Base-by-base conservation (phyloP, 169 alveolate genomes). In the Plasmodium vinckei region DNA sequence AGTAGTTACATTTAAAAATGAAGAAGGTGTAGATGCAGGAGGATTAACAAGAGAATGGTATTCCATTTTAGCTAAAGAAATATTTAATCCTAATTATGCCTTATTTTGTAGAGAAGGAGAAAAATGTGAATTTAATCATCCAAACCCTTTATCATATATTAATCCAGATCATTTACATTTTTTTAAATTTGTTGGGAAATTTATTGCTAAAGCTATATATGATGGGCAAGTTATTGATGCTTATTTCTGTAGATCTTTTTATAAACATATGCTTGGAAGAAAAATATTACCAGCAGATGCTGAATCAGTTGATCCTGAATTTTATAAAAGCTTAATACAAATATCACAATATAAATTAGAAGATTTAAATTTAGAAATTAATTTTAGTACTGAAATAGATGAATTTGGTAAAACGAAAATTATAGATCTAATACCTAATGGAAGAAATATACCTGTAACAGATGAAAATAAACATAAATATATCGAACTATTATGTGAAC, bases 21-120 rank as follows among this genome's bases (percentile, higher is more conserved):
- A 99, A 91, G 99, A 98, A 87, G 99, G 99, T 25, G 94, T 98
- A 69, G 99, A 99, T 92, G 99, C 99, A 13, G 99, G 99, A 5
- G 99, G 99, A 10, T 96, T 99, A 5, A 98, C 99, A 42, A 93
- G 99, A 88, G 99, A 99, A 92, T 99, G 99, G 99, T 97, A 97
- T 75, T 96, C 96, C 33, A 95, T 97, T 25, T 92, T 99, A 69
- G 98, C 99, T 39, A 96, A 97, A 89, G 99, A 98, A 93, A 98
- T 99, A 96, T 98, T 99, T 92, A 98, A 99, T 87, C 99, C 99
- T 27, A 97, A 97, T 94, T 98, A 98, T 84, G 99, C 99, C 46
- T 92, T 97, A 56, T 98, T 97, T 92, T 92, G 97, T 49, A 92
- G 97, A 47, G 98, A 93, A 56, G 98, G 98, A 15, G 73, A 95